Evolutionary conservation across 1,284 basidiomycete genomes (phyloP).

Genomic region (Xerocomus nothofagi): DNA sequence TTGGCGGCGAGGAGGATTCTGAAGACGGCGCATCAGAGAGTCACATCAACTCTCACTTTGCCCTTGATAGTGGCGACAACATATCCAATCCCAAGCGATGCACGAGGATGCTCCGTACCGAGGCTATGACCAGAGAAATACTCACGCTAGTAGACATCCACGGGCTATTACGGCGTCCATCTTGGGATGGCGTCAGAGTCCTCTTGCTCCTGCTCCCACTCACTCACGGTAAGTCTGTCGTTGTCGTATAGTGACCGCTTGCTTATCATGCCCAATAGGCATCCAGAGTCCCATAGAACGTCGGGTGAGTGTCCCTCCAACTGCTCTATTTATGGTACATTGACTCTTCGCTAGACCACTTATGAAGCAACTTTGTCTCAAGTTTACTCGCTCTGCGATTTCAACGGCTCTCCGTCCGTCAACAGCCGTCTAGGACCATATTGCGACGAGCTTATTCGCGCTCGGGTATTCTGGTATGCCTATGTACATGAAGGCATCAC

Average conservation of each 20-base stretch:
- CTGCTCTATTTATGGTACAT: background rate
- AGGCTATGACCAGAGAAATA: slow-evolving; percentile 69
- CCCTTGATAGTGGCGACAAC: slow-evolving; percentile 17
- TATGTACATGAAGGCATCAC: slow-evolving; percentile 80
- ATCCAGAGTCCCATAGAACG: slow-evolving; percentile 52
- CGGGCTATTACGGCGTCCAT: slow-evolving; percentile 76
- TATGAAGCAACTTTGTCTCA: slow-evolving; percentile 64
- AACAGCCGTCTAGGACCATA: slow-evolving; percentile 52
- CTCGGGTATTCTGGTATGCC: slow-evolving; percentile 84
- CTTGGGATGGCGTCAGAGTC: slow-evolving; percentile 82
- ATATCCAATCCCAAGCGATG: slow-evolving; percentile 23
- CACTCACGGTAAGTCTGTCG: slow-evolving; percentile 60
- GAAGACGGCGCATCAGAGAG: slow-evolving; percentile 23
- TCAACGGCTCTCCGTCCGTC: slow-evolving; percentile 44
- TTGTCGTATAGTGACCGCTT: slow-evolving; percentile 6
- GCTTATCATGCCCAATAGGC: slow-evolving; percentile 35
- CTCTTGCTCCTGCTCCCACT: slow-evolving; percentile 78
- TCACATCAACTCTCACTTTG: slow-evolving; percentile 13
- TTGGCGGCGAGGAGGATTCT: slow-evolving; percentile 47
- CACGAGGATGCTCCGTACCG: slow-evolving; percentile 33
- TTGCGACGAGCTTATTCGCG: slow-evolving; percentile 64
- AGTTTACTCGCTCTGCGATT: slow-evolving; percentile 69
- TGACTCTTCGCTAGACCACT: slow-evolving; percentile 42
- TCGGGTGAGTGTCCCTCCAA: slow-evolving; percentile 35
- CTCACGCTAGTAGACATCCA: slow-evolving; percentile 77